phyloP scores from a whole-genome alignment of 2,329 filamentous ascomycete species.

The Thermothelomyces thermophilus region DNA sequence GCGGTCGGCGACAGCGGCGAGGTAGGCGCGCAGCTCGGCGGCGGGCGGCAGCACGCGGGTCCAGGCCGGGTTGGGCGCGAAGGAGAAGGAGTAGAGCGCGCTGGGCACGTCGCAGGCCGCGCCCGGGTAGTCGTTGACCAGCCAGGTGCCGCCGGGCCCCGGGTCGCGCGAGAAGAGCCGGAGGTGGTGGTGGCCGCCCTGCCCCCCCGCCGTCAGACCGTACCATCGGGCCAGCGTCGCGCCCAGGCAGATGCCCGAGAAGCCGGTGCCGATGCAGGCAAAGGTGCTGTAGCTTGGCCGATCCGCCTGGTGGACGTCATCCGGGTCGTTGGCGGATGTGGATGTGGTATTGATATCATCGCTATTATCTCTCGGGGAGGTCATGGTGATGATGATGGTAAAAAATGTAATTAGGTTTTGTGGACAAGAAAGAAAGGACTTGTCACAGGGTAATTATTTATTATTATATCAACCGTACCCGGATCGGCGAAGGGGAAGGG shows the following conservation, averaged over 20 bases:
- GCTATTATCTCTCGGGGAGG: no score
- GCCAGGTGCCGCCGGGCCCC: constrained; percentile 59
- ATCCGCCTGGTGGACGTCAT: not conserved
- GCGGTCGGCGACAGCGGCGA: constrained; percentile 43
- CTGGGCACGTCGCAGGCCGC: constrained; percentile 52
- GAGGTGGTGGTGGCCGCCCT: no score
- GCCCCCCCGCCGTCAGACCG: no score
- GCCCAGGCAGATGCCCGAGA: constrained; percentile 56
- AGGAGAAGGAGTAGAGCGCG: constrained; percentile 56
- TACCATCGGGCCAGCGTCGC: constrained; percentile 52
- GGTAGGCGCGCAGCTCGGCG: constrained; percentile 51
- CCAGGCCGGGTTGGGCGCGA: constrained; percentile 56
- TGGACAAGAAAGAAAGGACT: no score
- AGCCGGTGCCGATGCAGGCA: constrained; percentile 51
- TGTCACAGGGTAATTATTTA: no score
- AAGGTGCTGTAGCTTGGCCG: constrained; percentile 33
- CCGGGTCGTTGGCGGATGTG: no score
- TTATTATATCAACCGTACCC: no score
- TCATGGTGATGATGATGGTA: no score
- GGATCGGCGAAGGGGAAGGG: no score
- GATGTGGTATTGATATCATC: not conserved
- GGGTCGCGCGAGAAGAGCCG: constrained; percentile 53
- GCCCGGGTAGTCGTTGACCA: constrained; percentile 54
- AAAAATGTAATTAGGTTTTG: no score
- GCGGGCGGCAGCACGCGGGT: constrained; percentile 49